Base-by-base conservation (phyloP, 2,329 filamentous ascomycete species). In the Hansfordia pulvinata region DNA sequence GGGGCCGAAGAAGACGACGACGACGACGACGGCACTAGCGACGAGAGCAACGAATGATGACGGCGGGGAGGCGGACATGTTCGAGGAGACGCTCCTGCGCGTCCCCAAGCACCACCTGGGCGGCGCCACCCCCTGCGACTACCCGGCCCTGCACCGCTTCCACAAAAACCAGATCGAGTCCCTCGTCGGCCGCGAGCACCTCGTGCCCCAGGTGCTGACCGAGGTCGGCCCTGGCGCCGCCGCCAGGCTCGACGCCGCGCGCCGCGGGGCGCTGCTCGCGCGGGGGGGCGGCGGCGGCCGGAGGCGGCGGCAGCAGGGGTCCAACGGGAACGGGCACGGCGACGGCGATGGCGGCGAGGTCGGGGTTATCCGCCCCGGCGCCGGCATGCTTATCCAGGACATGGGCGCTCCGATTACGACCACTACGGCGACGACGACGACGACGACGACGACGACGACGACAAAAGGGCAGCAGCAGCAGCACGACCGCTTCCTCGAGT, bases 301-400 rank as follows among this genome's bases (percentile, higher is more conserved):
- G 13, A 30, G 36, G 13, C 20, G 26, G 10, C 34, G 33, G 13
- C 58, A 61, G 24, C 49, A 49, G 23, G n/a, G n/a, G n/a, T n/a
- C n/a, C n/a, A n/a, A n/a, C n/a, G n/a, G n/a, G n/a, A 47, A 54
- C 36, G 55, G 44, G 73, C 44, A 47, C 64, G 27, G 39, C 25
- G 22, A 23, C 13, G 26, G 26, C n/a, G 26, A 34, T n/a, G n/a
- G n/a, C n/a, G n/a, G n/a, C 13, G 25, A 31, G 13, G 25, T 19
- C 8, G 30, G 25, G 33, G 52, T 52, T 49, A 71, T 56, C 45
- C 55, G 62, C 10, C 59, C 64, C 9, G 69, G 77, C 37, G 67
- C 71, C 42, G 81, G 73, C 5, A 68, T 84, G 40, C 53, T 88
- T 4, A 65, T 88, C 25, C 76, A 76, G 33, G 78, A 86, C 42